Evolutionary conservation across 495 filamentous ascomycete genomes (phyloP).

Genomic region (Neurospora sp.): DNA sequence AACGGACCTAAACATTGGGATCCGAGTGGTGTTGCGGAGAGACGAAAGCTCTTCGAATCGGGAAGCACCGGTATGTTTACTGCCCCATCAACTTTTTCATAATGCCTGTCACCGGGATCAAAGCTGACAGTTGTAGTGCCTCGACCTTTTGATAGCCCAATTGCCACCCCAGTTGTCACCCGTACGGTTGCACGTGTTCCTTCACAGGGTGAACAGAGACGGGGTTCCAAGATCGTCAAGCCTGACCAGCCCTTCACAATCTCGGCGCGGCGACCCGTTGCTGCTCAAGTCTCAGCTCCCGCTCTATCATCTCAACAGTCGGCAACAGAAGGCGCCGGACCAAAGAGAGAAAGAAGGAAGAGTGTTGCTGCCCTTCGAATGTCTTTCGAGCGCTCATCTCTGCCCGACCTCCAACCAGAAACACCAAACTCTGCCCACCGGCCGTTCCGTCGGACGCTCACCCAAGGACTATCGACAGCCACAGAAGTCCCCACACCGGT

Average conservation of each 20-base stretch:
- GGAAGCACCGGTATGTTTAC: background rate
- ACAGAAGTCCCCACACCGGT: background rate
- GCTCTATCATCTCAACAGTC: background rate
- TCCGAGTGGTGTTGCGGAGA: slow-evolving; percentile 19
- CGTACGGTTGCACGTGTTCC: background rate
- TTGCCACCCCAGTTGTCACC: background rate
- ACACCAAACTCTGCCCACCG: background rate
- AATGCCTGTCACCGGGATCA: background rate
- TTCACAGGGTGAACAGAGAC: background rate
- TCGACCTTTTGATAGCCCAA: background rate
- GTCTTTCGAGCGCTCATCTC: slow-evolving; percentile 18
- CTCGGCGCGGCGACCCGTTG: background rate
- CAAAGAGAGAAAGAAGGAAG: slow-evolving; percentile 6
- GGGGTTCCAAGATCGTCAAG: background rate
- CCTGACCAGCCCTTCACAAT: background rate
- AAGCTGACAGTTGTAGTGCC: background rate
- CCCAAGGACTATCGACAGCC: background rate
- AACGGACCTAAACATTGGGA: slow-evolving; percentile 10
- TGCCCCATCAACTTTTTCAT: background rate
- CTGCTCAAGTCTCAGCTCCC: background rate
- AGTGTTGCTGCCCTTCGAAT: slow-evolving; percentile 29
- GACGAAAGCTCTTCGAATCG: slow-evolving; percentile 16
- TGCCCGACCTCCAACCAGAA: background rate
- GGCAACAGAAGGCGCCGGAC: background rate
- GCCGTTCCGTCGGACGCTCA: background rate